These are phyloP conservation scores for Ceriops zippeliana DNA, from an alignment of 345 rosid genomes.

Conservation along the genomic window DNA sequence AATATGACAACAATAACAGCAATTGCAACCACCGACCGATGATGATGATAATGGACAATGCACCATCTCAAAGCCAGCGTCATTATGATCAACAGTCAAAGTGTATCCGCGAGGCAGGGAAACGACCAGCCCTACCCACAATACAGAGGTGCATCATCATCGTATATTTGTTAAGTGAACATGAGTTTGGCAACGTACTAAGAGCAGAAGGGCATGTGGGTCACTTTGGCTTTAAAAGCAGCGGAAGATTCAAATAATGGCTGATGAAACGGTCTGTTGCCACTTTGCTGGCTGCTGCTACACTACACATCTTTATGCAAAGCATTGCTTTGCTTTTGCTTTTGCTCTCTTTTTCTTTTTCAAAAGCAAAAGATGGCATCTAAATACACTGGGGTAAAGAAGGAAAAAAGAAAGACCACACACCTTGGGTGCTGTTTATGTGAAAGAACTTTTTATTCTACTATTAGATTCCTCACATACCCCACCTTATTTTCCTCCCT, in stretches of 20 bases:
- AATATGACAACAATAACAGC: too few species aligned
- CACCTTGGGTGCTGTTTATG: constrained; percentile 41
- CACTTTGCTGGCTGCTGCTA: neutral
- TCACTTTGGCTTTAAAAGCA: constrained; percentile 24
- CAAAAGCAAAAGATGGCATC: constrained; percentile 43
- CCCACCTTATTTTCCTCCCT: too few species aligned
- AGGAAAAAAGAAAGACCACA: constrained; percentile 10
- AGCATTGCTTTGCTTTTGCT: constrained; percentile 41
- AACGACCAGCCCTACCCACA: too few species aligned
- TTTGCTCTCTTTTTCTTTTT: constrained; percentile 10
- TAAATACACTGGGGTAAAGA: constrained; percentile 14
- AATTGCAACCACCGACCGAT: too few species aligned
- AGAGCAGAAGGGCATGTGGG: constrained; percentile 14
- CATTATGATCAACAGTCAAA: too few species aligned
- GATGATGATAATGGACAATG: too few species aligned
- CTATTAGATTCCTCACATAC: constrained; percentile 15
- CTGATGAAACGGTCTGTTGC: constrained; percentile 25
- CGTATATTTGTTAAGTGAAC: too few species aligned
- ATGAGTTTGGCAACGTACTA: too few species aligned
- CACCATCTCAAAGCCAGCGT: too few species aligned
- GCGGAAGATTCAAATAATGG: constrained; percentile 27
- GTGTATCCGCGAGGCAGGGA: too few species aligned
- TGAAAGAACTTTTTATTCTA: constrained; percentile 17
- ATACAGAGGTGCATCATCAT: too few species aligned
- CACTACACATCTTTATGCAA: constrained; percentile 31